A percentile compares a stretch with the other conserved stretches of the same genome.
Evolutionary conservation across 768 basidiomycete species (phyloP).

Genomic region (Mycena latifolia): DNA sequence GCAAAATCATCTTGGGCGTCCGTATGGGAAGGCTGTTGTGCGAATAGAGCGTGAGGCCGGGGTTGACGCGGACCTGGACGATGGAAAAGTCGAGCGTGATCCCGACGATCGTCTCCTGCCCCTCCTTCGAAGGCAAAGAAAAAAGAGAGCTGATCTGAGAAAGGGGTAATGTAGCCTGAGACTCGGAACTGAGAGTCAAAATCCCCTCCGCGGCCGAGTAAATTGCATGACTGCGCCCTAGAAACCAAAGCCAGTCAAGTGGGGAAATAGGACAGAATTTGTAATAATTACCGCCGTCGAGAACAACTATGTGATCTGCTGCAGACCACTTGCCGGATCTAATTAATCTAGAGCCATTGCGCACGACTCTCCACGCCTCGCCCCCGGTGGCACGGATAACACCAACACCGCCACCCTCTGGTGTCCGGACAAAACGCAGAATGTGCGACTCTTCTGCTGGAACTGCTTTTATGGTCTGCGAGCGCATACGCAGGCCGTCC

Average conservation of each 20-base stretch:
- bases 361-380: slow-evolving; percentile 72
- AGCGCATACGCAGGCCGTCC: slow-evolving; percentile 62
- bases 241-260: neutral
- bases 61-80: slow-evolving; percentile 64
- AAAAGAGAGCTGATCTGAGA: slow-evolving; percentile 73
- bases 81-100: slow-evolving; percentile 73
- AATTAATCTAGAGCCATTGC: slow-evolving; percentile 60
- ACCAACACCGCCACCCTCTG: slow-evolving; percentile 82
- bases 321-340: slow-evolving; percentile 65
- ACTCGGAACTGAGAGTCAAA: slow-evolving; percentile 67
- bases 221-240: slow-evolving; percentile 66
- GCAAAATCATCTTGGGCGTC: slow-evolving; percentile 69
- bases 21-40: slow-evolving; percentile 66
- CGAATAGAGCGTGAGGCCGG: slow-evolving; percentile 60
- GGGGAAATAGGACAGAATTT: neutral
- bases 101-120: slow-evolving; percentile 72
- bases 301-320: slow-evolving; percentile 77
- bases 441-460: slow-evolving; percentile 66
- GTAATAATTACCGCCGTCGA: slow-evolving; percentile 67
- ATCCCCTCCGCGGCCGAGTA: slow-evolving; percentile 62
- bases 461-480: slow-evolving; percentile 53
- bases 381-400: slow-evolving; percentile 71
- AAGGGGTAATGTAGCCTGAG: slow-evolving; percentile 56
- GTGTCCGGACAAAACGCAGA: slow-evolving; percentile 77
- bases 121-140: slow-evolving; percentile 67